phyloP scores from a whole-genome alignment of 331 rosid species.

The Malus hybrid region DNA sequence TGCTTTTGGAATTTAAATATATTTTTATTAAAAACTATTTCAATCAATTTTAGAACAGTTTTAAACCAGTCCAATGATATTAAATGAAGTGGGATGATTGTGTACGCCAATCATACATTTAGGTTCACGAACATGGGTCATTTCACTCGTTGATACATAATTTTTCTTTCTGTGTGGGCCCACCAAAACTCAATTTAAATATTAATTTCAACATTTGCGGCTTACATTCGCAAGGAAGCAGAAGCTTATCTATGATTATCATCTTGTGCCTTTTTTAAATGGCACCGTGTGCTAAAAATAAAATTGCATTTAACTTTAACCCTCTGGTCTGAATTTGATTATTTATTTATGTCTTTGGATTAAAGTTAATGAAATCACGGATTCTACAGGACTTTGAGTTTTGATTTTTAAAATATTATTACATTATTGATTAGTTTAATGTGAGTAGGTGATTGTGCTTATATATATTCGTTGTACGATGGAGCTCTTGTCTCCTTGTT shows the following conservation, averaged over 20 bases:
- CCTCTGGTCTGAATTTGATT: neutral
- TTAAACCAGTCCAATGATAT: neutral
- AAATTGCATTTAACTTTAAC: conserved; percentile 3
- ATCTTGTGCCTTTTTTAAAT: neutral
- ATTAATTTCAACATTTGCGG: conserved; percentile 18
- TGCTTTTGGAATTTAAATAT: accelerated
- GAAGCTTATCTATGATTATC: neutral
- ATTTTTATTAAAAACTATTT: too few species aligned
- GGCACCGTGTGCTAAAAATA: neutral
- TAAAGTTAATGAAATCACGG: conserved; percentile 13
- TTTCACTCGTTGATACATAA: conserved; percentile 32
- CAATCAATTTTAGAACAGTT: too few species aligned
- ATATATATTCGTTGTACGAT: conserved; percentile 14
- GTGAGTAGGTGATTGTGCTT: conserved; percentile 28
- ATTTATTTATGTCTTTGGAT: neutral
- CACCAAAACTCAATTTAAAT: conserved; percentile 5
- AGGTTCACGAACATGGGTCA: conserved; percentile 9
- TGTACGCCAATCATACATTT: neutral
- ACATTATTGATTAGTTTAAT: neutral
- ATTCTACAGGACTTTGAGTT: conserved; percentile 12
- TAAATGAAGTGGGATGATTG: conserved; percentile 40
- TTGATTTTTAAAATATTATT: neutral
- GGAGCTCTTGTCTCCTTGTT: conserved; percentile 33
- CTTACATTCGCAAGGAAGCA: neutral
- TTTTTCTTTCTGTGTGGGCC: conserved; percentile 27